A percentile compares a stretch with the other conserved stretches of the same genome.
phyloP scores from a whole-genome alignment of 192 early-diverging fungal species.

The Umbelopsis ramanniana region DNA sequence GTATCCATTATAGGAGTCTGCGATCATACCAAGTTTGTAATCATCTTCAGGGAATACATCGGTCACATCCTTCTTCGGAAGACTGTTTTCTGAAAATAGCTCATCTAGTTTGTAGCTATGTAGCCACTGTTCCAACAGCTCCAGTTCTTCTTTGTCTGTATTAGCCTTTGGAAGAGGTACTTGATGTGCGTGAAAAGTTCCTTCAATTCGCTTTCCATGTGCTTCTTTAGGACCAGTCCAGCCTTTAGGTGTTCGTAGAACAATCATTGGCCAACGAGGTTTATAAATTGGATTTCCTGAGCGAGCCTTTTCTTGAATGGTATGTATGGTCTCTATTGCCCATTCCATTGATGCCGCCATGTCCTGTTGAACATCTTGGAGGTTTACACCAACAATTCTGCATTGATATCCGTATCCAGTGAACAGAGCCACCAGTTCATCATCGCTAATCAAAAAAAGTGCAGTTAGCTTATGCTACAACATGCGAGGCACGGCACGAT shows the following conservation, averaged over 20 bases:
- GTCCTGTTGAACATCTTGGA: slow-evolving; percentile 42
- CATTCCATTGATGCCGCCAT: slow-evolving; percentile 51
- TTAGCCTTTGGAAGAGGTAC: slow-evolving; percentile 43
- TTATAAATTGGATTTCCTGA: slow-evolving; percentile 42
- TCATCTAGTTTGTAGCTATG: slow-evolving; percentile 42
- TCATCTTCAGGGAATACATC: slow-evolving; percentile 35
- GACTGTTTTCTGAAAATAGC: slow-evolving; percentile 33
- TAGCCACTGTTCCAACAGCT: slow-evolving; percentile 40
- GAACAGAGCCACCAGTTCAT: slow-evolving; percentile 43
- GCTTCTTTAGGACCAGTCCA: slow-evolving; percentile 48
- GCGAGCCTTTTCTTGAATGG: slow-evolving; percentile 45
- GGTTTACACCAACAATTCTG: slow-evolving; percentile 39
- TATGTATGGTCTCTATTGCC: slow-evolving; percentile 43
- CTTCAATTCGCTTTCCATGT: slow-evolving; percentile 45
- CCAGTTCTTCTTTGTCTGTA: slow-evolving; percentile 42
- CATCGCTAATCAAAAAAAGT: slow-evolving; percentile 21
- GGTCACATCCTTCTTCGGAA: slow-evolving; percentile 29
- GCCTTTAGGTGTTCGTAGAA: slow-evolving; percentile 50
- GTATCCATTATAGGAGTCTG: slow-evolving; percentile 42
- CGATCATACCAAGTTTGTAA: slow-evolving; percentile 43
- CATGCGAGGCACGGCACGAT: no score
- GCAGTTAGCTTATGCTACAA: neutral
- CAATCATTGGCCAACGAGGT: slow-evolving; percentile 50
- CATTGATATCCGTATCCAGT: slow-evolving; percentile 51
- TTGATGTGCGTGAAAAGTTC: slow-evolving; percentile 48